Evolutionary conservation across 441 rosid genomes (phyloP).

Genomic region (Adansonia gregorii): DNA sequence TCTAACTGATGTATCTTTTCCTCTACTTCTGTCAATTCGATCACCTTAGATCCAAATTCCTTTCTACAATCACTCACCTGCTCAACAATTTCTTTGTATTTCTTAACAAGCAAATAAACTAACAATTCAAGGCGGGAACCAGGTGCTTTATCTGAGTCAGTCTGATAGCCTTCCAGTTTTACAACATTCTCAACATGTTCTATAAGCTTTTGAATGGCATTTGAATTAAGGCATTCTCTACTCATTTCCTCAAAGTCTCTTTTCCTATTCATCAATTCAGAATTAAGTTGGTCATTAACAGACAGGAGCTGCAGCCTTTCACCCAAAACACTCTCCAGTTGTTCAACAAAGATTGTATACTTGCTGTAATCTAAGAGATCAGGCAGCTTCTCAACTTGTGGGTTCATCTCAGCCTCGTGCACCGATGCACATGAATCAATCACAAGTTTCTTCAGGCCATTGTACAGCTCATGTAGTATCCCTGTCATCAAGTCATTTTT

Average conservation of each 20-base stretch:
- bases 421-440: constrained; percentile 44
- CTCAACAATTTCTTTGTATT: constrained; percentile 50
- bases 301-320: constrained; percentile 70
- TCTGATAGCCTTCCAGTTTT: constrained; percentile 49
- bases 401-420: constrained; percentile 39
- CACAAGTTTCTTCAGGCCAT: constrained; percentile 59
- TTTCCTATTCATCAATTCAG: constrained; percentile 56
- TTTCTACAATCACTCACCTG: constrained; percentile 47
- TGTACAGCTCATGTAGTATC: constrained; percentile 48
- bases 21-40: constrained; percentile 55
- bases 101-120: constrained; percentile 70
- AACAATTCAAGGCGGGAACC: constrained; percentile 60
- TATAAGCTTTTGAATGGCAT: constrained; percentile 59
- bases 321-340: constrained; percentile 54
- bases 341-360: constrained; percentile 53
- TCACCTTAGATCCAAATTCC: constrained; percentile 54
- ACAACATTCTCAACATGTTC: constrained; percentile 62
- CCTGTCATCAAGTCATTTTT: constrained; percentile 51
- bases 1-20: constrained; percentile 52
- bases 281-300: constrained; percentile 57
- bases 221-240: constrained; percentile 52
- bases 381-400: constrained; percentile 39
- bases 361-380: constrained; percentile 53
- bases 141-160: constrained; percentile 49
- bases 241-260: constrained; percentile 64